Conservation (phyloP, 768 basidiomycete genomes). For the Glaciozyma martinii region DNA sequence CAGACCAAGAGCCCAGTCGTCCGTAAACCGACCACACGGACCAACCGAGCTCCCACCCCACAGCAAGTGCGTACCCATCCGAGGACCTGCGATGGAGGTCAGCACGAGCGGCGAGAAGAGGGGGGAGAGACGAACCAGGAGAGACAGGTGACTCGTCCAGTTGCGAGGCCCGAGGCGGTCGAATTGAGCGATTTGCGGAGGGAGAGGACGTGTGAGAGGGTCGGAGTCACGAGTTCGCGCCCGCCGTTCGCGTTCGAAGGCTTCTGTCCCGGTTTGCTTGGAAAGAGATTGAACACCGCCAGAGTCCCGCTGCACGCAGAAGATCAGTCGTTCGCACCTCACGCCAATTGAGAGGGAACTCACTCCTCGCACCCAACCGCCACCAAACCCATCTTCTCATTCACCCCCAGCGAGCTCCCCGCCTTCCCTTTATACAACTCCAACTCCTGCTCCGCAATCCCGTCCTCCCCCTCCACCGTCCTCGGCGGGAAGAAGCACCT, state of each 20-base stretch:
- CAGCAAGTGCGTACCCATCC: slow-evolving; percentile 89
- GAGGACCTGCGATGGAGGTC: no score
- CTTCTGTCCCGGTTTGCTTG: not conserved
- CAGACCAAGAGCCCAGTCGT: slow-evolving; percentile 68
- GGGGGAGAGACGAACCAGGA: slow-evolving; percentile 47
- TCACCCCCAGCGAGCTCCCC: slow-evolving; percentile 9
- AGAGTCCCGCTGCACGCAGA: slow-evolving; percentile 12
- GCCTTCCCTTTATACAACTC: slow-evolving; percentile 18
- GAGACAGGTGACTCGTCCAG: slow-evolving; percentile 14
- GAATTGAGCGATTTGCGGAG: slow-evolving; percentile 29
- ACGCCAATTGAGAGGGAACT: not conserved
- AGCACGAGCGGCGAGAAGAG: no score
- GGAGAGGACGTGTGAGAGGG: slow-evolving; percentile 31
- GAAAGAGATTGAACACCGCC: slow-evolving; percentile 19
- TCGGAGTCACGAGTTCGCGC: not conserved
- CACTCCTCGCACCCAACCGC: slow-evolving; percentile 29
- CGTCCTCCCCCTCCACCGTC: not conserved
- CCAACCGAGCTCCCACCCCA: slow-evolving; percentile 86
- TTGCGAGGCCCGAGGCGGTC: slow-evolving; percentile 23
- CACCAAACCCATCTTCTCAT: slow-evolving; percentile 15
- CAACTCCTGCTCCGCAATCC: slow-evolving; percentile 4
- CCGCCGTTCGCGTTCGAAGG: not conserved
- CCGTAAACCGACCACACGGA: slow-evolving; percentile 83
- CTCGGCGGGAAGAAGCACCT: slow-evolving; percentile 17
- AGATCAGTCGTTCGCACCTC: not conserved